Evolutionary conservation across 2,329 filamentous ascomycete genomes (phyloP).

Genomic region (Plectosphaerella cucumerina): DNA sequence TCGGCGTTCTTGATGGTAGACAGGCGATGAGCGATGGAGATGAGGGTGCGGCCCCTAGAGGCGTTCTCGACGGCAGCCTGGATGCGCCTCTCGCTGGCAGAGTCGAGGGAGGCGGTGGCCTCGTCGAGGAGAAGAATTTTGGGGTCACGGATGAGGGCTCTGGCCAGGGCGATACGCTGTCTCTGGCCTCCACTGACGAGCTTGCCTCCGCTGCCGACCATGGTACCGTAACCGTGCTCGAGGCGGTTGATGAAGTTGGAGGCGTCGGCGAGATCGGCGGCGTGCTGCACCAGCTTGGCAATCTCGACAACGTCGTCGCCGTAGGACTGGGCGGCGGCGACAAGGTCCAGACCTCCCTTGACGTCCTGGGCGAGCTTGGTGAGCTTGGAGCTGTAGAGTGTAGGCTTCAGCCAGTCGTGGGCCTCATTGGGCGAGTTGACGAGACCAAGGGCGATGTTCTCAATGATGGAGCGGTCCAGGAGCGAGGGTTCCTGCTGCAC

Average conservation of each 20-base stretch:
- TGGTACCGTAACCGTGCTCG: slow-evolving; percentile 41
- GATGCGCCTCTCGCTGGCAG: slow-evolving; percentile 42
- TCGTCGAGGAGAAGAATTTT: slow-evolving; percentile 47
- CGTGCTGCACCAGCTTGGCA: slow-evolving; percentile 35
- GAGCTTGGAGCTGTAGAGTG: slow-evolving; percentile 37
- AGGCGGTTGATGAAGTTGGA: slow-evolving; percentile 42
- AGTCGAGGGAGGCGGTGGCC: slow-evolving; percentile 48
- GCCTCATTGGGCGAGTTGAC: slow-evolving; percentile 27
- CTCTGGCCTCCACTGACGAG: slow-evolving; percentile 48
- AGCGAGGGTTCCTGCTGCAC: slow-evolving; percentile 29
- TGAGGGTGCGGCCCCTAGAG: slow-evolving; percentile 53
- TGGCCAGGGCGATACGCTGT: slow-evolving; percentile 46
- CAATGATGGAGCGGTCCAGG: slow-evolving; percentile 30
- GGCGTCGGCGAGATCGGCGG: slow-evolving; percentile 52
- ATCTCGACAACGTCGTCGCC: slow-evolving; percentile 33
- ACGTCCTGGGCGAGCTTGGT: slow-evolving; percentile 33
- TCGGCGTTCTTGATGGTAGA: slow-evolving; percentile 61
- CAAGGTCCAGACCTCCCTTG: slow-evolving; percentile 14
- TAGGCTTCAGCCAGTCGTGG: slow-evolving; percentile 27
- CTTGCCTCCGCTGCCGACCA: slow-evolving; percentile 41
- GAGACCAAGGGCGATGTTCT: slow-evolving; percentile 38
- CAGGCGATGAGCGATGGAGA: slow-evolving; percentile 61
- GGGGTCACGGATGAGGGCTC: slow-evolving; percentile 45
- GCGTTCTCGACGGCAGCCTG: slow-evolving; percentile 33
- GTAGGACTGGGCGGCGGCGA: slow-evolving; percentile 13